phyloP scores from a whole-genome alignment of 169 alveolate species.

The Theileria luwenshuni region DNA sequence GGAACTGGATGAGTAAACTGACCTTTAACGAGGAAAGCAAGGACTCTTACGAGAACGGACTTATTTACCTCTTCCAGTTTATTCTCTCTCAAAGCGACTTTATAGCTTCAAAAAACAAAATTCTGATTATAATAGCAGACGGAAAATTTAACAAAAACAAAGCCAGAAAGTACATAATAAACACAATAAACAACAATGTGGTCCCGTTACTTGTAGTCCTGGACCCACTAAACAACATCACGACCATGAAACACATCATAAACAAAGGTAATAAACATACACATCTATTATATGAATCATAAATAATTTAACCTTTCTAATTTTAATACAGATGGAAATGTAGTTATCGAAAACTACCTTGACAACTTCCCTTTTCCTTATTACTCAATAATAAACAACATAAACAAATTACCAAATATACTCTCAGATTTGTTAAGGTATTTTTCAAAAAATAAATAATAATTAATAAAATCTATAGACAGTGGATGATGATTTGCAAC shows the following conservation, averaged over 20 bases:
- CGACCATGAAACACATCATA: constrained; percentile 68
- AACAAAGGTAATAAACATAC: constrained; percentile 53
- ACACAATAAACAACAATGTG: constrained; percentile 83
- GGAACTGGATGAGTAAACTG: constrained; percentile 64
- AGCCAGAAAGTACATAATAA: constrained; percentile 84
- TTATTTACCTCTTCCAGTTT: constrained; percentile 63
- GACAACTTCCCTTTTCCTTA: constrained; percentile 95
- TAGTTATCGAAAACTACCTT: constrained; percentile 87
- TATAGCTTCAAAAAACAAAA: constrained; percentile 23
- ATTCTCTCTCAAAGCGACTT: constrained; percentile 25
- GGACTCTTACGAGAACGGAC: constrained; percentile 71
- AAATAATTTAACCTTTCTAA: constrained; percentile 73
- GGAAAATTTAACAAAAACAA: constrained; percentile 96
- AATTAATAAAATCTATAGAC: constrained; percentile 31
- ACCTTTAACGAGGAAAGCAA: constrained; percentile 81
- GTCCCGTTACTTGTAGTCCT: constrained; percentile 88
- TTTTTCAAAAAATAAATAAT: constrained; percentile 65
- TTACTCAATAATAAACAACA: constrained; percentile 90
- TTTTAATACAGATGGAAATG: constrained; percentile 84
- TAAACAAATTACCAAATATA: constrained; percentile 77
- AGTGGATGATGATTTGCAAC: constrained; percentile 54
- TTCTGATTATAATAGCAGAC: constrained; percentile 89
- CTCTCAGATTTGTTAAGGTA: constrained; percentile 84
- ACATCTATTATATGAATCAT: background rate
- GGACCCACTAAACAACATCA: constrained; percentile 77